Evolutionary conservation across 2,329 filamentous ascomycete genomes (phyloP).

Genomic region (Gaeumannomyces tritici): DNA sequence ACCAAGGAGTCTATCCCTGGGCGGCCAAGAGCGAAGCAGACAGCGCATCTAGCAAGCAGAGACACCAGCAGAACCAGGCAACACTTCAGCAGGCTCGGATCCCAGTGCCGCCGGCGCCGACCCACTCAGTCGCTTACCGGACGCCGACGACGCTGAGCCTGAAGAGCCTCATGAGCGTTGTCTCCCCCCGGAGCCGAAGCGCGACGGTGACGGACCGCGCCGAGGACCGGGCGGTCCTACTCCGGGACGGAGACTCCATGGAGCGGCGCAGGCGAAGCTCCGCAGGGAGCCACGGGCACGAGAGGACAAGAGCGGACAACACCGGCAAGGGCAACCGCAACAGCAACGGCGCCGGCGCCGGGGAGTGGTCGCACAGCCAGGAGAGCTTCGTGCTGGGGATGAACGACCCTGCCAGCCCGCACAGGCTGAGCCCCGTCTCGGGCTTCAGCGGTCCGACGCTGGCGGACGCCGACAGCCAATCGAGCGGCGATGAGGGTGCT

Average conservation of each 20-base stretch:
- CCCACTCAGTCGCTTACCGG: constrained; percentile 8
- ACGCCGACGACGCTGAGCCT: constrained; percentile 19
- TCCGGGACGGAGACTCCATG: constrained; percentile 5
- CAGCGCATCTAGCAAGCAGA: constrained; percentile 9
- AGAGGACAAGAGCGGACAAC: constrained; percentile 7
- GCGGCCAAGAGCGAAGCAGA: constrained; percentile 9
- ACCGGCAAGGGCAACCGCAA: neutral
- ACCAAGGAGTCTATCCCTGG: constrained; percentile 20
- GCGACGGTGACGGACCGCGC: constrained; percentile 6
- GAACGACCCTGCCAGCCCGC: constrained; percentile 19
- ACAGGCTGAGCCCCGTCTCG: constrained; percentile 15
- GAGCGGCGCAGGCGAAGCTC: constrained; percentile 8
- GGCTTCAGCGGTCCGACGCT: constrained; percentile 1
- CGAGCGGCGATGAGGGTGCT: neutral
- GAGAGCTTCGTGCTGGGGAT: constrained; percentile 20
- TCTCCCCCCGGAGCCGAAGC: constrained; percentile 13
- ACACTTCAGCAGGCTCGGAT: neutral
- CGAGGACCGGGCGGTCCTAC: constrained; percentile 10
- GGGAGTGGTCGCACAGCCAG: constrained; percentile 17
- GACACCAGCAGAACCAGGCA: neutral
- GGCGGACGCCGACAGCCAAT: neutral
- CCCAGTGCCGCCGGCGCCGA: constrained; percentile 9
- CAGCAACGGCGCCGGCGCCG: neutral
- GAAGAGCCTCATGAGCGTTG: constrained; percentile 16
- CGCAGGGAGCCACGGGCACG: constrained; percentile 8